These are phyloP conservation scores for Uncinocarpus reesii DNA, from an alignment of 2,329 filamentous ascomycete genomes.

Conservation along the genomic window DNA sequence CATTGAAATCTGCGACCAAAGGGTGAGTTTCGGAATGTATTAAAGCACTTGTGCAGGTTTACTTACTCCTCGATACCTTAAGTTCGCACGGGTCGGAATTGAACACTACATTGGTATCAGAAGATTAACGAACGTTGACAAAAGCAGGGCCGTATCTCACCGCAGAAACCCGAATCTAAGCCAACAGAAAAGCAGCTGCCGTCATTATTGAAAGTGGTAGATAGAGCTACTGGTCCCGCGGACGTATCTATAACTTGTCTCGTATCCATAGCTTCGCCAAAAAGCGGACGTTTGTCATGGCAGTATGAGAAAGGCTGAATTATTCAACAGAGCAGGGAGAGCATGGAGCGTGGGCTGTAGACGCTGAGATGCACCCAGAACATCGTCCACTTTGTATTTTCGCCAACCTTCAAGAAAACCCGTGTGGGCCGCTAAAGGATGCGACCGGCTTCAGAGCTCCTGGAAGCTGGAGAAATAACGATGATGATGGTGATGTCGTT, in stretches of 20 bases:
- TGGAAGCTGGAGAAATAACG: not conserved
- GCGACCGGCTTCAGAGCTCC: not conserved
- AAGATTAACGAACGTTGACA: conserved; percentile 13
- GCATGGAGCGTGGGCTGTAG: no score
- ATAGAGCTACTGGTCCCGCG: conserved; percentile 63
- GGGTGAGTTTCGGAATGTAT: not conserved
- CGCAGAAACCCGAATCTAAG: conserved; percentile 73
- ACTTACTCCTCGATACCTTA: conserved; percentile 50
- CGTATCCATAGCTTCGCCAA: conserved; percentile 62
- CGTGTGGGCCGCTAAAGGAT: no score
- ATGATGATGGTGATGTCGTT: not conserved
- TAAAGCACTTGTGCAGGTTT: not conserved
- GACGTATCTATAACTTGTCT: conserved; percentile 73
- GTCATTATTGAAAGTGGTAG: conserved; percentile 75
- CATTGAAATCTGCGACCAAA: conserved; percentile 55
- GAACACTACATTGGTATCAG: conserved; percentile 47
- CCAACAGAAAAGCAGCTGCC: conserved; percentile 78
- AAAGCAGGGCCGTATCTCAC: conserved; percentile 41
- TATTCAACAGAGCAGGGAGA: no score
- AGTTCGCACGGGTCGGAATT: conserved; percentile 61
- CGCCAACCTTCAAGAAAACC: no score
- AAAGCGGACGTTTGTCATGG: not conserved
- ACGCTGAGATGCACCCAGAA: no score
- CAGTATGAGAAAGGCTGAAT: not conserved
- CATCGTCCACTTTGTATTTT: no score